Percentiles rank a stretch among this genome's conserved stretches.
phyloP scores from a whole-genome alignment of 805 yeast species.

The Clavispora santaluciae region DNA sequence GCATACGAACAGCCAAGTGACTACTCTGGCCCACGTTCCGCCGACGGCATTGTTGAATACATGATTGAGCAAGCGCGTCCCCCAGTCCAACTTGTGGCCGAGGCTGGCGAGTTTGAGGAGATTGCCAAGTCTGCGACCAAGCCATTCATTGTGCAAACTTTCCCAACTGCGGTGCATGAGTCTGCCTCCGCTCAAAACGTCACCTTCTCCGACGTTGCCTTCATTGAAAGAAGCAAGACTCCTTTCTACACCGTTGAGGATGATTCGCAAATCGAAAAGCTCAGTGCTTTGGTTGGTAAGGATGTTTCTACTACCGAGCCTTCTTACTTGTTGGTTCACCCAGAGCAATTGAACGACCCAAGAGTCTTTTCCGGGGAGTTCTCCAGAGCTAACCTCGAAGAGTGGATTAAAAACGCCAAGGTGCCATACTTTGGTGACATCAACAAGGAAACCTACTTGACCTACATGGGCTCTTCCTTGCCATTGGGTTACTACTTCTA shows the following conservation, averaged over 20 bases:
- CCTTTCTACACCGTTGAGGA: conserved; percentile 51
- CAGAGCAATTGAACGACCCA: conserved; percentile 37
- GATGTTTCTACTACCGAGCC: conserved; percentile 27
- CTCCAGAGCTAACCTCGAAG: conserved; percentile 31
- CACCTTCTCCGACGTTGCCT: conserved; percentile 63
- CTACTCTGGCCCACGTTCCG: conserved; percentile 81
- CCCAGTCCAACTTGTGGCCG: conserved; percentile 43
- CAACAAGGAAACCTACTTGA: conserved; percentile 69
- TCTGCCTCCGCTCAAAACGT: conserved; percentile 32
- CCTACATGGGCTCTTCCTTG: conserved; percentile 62
- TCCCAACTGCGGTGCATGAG: conserved; percentile 25
- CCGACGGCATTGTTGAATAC: conserved; percentile 70
- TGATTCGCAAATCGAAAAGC: conserved; percentile 36
- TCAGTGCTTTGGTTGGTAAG: conserved; percentile 27
- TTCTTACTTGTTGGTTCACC: conserved; percentile 45
- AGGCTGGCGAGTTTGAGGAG: conserved; percentile 46
- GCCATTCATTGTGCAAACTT: conserved; percentile 54
- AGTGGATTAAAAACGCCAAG: conserved; percentile 56
- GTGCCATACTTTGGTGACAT: conserved; percentile 87
- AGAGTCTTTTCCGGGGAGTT: conserved; percentile 42
- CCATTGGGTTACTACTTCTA: conserved; percentile 92
- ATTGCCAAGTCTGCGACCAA: conserved; percentile 45
- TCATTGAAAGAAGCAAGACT: conserved; percentile 55
- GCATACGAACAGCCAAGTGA: conserved; percentile 42
- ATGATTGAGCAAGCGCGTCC: conserved; percentile 84